Evolutionary conservation across 768 basidiomycete genomes (phyloP), one percentile per base, ranked within the genome.

Genomic region (Boletus rubroflammeus): DNA sequence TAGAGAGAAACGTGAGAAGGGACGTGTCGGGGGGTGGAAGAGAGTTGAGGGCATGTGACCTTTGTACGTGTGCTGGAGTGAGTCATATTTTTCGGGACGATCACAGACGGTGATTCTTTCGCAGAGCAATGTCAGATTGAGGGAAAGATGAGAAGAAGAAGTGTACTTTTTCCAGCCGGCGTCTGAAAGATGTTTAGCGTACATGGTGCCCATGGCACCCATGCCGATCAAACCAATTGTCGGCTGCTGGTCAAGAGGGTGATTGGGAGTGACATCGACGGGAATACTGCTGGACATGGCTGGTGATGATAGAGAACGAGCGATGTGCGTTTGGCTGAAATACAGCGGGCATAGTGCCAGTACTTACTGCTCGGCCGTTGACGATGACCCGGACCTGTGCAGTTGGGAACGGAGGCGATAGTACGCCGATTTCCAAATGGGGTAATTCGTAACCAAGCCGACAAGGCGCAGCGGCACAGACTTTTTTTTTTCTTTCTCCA

Each of bases 181-280:
- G 6, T 77, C 75, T 11, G 85, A 81, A 25, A 99, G 76, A n/a
- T 76, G 68, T 17, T 78, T 79, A 0, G 93, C 93, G 68, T 98
- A 98, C 93, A 98, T 93, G 65, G 76, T 77, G 2, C 96, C 96
- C 96, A 98, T 98, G 47, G 90, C 90, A 0, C 95, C 95, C 94
- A 98, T 97, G 2, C 96, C 95, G 57, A 97, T 97, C 48, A 97
- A 75, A 2, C 95, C 95, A 36, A 98, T 89, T 0, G 80, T 78
- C 6, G 91, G 90, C 60, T 93, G 91, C 25, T 75, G 68, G 6
- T 76, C 72, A 2, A 66, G 19, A 6, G 79, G 77, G 9, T 69
- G 62, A 10, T 66, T 32, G 0, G 76, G 76, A 1, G 60, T 58
- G 29, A 73, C 52, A 42, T 74, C 62, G 47, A 49, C 42, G 28